phyloP scores from a whole-genome alignment of 2,329 filamentous ascomycete genomes.

The Phialemonium atrogriseum region DNA sequence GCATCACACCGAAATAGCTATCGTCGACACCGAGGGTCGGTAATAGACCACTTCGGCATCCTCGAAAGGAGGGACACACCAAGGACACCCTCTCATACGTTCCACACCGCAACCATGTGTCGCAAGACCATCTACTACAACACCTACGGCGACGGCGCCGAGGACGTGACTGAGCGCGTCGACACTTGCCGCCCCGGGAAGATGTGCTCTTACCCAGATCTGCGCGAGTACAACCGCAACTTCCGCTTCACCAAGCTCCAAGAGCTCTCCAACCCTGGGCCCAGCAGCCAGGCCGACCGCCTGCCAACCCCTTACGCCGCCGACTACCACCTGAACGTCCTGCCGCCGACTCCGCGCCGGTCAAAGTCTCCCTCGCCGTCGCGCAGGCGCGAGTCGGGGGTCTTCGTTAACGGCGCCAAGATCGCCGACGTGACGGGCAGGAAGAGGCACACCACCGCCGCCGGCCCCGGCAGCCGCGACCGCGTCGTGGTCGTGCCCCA shows the following conservation, averaged over 20 bases:
- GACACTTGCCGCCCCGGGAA: slow-evolving; percentile 20
- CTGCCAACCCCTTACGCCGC: slow-evolving; percentile 3
- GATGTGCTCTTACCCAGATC: slow-evolving; percentile 16
- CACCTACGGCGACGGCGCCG: slow-evolving; percentile 20
- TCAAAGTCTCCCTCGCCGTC: slow-evolving; percentile 17
- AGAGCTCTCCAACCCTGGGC: neutral
- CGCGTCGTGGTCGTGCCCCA: slow-evolving; percentile 8
- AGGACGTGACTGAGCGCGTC: slow-evolving; percentile 21
- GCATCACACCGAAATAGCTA: neutral
- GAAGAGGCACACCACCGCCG: slow-evolving; percentile 9
- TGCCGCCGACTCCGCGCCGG: slow-evolving; percentile 10
- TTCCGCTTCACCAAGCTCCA: slow-evolving; percentile 16
- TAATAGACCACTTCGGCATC: slow-evolving; percentile 2
- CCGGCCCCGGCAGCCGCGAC: slow-evolving; percentile 7
- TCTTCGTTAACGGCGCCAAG: slow-evolving; percentile 16
- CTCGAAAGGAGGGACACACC: slow-evolving; percentile 3
- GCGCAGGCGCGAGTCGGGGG: slow-evolving; percentile 11
- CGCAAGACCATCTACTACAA: slow-evolving; percentile 24
- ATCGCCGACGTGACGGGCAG: slow-evolving; percentile 8
- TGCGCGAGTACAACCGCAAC: slow-evolving; percentile 16
- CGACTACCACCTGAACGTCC: slow-evolving; percentile 8
- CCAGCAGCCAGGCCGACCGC: slow-evolving; percentile 2
- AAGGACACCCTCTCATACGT: slow-evolving; percentile 5
- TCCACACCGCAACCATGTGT: slow-evolving; percentile 20
- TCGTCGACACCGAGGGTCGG: neutral